Base-by-base conservation (phyloP, 495 filamentous ascomycete species). In the Parmelia sp. region DNA sequence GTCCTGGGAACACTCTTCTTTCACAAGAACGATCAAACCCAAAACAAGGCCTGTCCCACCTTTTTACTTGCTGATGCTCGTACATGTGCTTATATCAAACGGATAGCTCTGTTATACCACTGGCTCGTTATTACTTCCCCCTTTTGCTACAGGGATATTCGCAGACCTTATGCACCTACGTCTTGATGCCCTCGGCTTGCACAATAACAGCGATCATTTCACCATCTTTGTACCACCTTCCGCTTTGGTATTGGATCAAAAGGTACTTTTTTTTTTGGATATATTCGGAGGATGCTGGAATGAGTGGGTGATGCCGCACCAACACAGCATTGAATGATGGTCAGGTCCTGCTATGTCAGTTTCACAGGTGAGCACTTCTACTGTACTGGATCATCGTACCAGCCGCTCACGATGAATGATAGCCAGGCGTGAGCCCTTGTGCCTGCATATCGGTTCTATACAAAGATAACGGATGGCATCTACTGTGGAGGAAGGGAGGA, bases 391-490 rank as follows among this genome's bases (percentile, higher is more conserved):
- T n/a, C 75, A 3, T 74, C 76, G n/a, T 78, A 80, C 49, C 57
- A 68, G 27, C 37, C 72, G 15, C 58, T 76, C 40, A 70, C 72
- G 3, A 63, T 63, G 8, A 31, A 62, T 4, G 42, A 44, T 25
- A 37, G 53, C 19, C 57, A 15, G 27, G 57, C 44, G 37, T 55
- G 19, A 40, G 66, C 31, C 40, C 61, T 17, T 56, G 55, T 10
- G 33, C 37, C 64, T 39, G 53, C 61, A 37, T 75, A 77, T 68
- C 68, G 73, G 8, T 80, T 78, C 68, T 81, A 81, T 68, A 74
- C 76, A 47, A 77, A 79, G 60, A 71, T 70, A 21, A 70, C 75
- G 29, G 73, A 79, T 59, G 71, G 70, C n/a, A 73, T 79, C 66
- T 68, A 67, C 51, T 64, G 76, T 66, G 68, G 71, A 11, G 64